These are phyloP conservation scores for Endothia cerciana DNA, from an alignment of 2,329 filamentous ascomycete species.

Conservation along the genomic window DNA sequence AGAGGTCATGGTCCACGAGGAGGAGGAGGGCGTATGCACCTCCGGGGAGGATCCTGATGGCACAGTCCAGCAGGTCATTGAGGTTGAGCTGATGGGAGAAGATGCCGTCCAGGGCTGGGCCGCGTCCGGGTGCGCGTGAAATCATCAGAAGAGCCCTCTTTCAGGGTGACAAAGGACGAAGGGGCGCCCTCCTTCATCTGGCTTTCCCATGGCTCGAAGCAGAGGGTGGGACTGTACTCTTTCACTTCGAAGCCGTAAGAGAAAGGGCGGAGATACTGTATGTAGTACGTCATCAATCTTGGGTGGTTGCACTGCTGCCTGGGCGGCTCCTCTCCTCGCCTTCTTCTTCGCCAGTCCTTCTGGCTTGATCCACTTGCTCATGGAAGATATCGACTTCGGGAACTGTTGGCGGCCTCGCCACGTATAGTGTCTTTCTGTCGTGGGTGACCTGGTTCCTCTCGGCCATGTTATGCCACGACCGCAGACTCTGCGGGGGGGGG, in stretches of 20 bases:
- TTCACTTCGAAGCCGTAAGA: constrained; percentile 60
- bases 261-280: constrained; percentile 47
- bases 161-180: constrained; percentile 51
- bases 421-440: constrained; percentile 55
- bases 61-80: constrained; percentile 62
- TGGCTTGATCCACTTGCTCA: constrained; percentile 49
- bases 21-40: constrained; percentile 64
- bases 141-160: constrained; percentile 34
- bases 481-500: constrained; percentile 57
- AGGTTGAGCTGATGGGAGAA: constrained; percentile 61
- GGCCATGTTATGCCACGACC: constrained; percentile 51
- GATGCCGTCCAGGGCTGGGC: constrained; percentile 47
- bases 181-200: constrained; percentile 27
- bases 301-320: constrained; percentile 36
- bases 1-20: constrained; percentile 64
- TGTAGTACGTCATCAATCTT: constrained; percentile 37
- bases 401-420: constrained; percentile 51
- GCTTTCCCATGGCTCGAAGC: constrained; percentile 54
- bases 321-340: constrained; percentile 49
- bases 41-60: constrained; percentile 54
- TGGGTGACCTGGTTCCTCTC: constrained; percentile 54
- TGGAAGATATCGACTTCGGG: constrained; percentile 39
- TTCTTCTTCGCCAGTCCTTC: constrained; percentile 43
- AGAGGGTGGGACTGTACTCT: constrained; percentile 42
- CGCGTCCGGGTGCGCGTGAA: constrained; percentile 55